Evolutionary conservation across 192 early-diverging fungal species (phyloP).

Genomic region (Helicostylum pulchrum): DNA sequence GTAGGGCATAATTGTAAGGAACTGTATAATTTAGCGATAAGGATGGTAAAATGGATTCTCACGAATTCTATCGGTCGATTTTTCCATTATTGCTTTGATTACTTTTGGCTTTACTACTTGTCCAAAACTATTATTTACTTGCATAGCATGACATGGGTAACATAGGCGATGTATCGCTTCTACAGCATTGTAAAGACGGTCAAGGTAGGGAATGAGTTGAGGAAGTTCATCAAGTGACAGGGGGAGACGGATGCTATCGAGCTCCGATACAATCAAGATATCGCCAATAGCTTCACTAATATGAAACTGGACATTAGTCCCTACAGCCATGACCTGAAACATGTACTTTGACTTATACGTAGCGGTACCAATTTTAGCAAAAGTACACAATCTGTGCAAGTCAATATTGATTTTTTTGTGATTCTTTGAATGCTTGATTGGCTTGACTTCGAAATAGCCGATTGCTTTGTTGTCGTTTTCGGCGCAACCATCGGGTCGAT

Average conservation of each 20-base stretch:
- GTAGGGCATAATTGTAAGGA: no score
- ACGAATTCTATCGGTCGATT: no score
- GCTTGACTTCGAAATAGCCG: slow-evolving; percentile 4
- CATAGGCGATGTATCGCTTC: no score
- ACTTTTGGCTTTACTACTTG: no score
- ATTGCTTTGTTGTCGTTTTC: not conserved
- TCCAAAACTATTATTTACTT: no score
- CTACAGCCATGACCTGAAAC: not conserved
- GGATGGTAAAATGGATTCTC: no score
- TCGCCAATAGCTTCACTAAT: not conserved
- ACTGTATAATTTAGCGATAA: no score
- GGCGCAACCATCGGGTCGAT: not conserved
- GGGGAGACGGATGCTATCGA: not conserved
- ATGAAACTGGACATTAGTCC: not conserved
- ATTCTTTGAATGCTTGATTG: not conserved
- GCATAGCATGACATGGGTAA: no score
- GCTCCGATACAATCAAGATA: not conserved
- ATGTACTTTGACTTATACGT: not conserved
- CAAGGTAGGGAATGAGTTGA: slow-evolving; percentile 1
- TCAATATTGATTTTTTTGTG: not conserved
- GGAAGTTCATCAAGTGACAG: not conserved
- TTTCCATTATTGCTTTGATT: no score
- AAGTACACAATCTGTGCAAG: not conserved
- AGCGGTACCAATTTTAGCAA: not conserved
- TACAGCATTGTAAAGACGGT: not conserved